These are phyloP conservation scores for Cordyceps militaris DNA, from an alignment of 2,329 filamentous ascomycete species.

Conservation along the genomic window DNA sequence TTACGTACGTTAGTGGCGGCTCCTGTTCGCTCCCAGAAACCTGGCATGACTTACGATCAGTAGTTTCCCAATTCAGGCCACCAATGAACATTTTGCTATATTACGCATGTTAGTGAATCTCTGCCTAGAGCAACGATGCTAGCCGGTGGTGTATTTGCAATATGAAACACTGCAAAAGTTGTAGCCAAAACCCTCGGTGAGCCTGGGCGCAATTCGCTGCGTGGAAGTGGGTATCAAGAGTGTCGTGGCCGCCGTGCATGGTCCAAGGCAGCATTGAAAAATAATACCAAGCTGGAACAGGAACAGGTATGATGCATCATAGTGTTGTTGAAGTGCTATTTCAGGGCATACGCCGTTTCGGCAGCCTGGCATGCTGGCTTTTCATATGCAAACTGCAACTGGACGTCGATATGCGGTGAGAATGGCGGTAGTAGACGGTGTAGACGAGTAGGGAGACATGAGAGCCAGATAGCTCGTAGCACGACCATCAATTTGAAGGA, in stretches of 20 bases:
- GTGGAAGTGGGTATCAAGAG: slow-evolving; percentile 1
- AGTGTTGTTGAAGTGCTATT: neutral
- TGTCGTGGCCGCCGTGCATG: neutral
- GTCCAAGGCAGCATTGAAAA: neutral
- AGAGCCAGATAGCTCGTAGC: slow-evolving; percentile 28
- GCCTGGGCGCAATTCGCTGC: neutral
- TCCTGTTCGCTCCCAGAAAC: neutral
- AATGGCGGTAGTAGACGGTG: slow-evolving; percentile 1
- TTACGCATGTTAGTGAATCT: neutral
- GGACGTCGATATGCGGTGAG: neutral
- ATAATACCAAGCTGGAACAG: too few species aligned
- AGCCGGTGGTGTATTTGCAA: neutral
- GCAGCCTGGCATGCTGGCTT: neutral
- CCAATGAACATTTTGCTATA: slow-evolving; percentile 98
- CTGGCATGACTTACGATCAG: slow-evolving; percentile 68
- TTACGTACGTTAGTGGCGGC: neutral
- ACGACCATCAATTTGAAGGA: slow-evolving; percentile 11
- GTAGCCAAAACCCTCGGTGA: neutral
- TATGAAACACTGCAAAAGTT: neutral
- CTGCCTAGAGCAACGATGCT: neutral
- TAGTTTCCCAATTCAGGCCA: slow-evolving; percentile 97
- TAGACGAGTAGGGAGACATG: slow-evolving; percentile 29
- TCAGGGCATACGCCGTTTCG: neutral
- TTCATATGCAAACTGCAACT: neutral
- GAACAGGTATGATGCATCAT: neutral